Conservation (phyloP, 495 filamentous ascomycete species). For the Hypoxylon subgilvum region DNA sequence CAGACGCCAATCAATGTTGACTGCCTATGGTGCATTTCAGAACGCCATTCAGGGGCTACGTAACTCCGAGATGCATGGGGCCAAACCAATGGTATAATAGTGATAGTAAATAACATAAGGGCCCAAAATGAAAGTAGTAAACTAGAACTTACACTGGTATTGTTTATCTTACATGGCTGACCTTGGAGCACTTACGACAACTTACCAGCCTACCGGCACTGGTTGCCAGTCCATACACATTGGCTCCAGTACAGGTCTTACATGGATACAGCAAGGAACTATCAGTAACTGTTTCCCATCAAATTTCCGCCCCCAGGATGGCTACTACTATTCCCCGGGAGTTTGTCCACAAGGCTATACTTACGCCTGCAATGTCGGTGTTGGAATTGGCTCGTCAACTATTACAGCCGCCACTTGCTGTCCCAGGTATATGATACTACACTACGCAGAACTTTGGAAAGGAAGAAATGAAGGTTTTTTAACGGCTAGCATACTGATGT, state of each 20-base stretch:
- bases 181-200: background rate
- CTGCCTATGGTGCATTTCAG: too few relatives aligned
- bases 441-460: background rate
- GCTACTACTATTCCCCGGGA: background rate
- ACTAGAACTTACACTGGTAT: too few relatives aligned
- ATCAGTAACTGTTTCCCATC: background rate
- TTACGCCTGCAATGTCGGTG: background rate
- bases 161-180: background rate
- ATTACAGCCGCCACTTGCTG: constrained; percentile 1
- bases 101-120: too few relatives aligned
- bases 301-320: background rate
- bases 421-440: background rate
- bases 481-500: too few relatives aligned
- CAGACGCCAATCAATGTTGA: too few relatives aligned
- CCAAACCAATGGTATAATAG: too few relatives aligned
- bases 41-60: too few relatives aligned
- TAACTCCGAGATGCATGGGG: too few relatives aligned
- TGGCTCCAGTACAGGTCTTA: background rate
- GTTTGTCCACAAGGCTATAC: background rate
- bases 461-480: background rate
- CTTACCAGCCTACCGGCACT: background rate
- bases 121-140: too few relatives aligned
- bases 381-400: background rate
- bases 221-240: constrained; percentile 2
- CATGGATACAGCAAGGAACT: background rate